Base-by-base conservation (phyloP, 495 filamentous ascomycete species). In the Viridothelium virens region DNA sequence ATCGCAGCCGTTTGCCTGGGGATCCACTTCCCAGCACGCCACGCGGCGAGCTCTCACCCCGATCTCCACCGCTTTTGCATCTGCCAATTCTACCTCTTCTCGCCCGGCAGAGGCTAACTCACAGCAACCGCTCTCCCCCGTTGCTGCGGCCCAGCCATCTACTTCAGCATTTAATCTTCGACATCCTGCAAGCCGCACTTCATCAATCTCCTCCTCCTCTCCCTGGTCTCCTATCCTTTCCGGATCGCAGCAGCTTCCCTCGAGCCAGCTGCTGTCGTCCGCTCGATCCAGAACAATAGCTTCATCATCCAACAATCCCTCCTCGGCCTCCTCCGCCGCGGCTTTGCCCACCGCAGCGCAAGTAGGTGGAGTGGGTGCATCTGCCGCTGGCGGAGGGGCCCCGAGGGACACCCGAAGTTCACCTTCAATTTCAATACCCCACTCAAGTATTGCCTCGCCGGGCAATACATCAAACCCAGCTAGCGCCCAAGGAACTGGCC, bases 1-100 rank as follows among this genome's bases (percentile, higher is more conserved):
- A 73, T 71, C 79, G 74, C 81, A 85, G 78, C 83, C 83, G 77
- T 81, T 83, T 76, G 79, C 81, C 72, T 88, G 85, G 86, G 84
- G 82, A 76, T 76, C 79, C 68, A 78, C 83, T 18, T 79, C 83
- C 72, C 83, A 85, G 76, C 81, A 83, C 70, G 77, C 75, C 73
- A 64, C 73, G 50, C 78, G 84, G 72, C 82, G 84, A 77, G 83
- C 82, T 72, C 80, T 88, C 72, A 82, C 86, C 70, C 85, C 86
- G 70, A 80, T 88, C 72, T 81, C 83, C 70, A 86, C 85, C 68
- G 84, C 77, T 62, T 74, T 81, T 47, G 46, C 59, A 3, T 65
- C 44, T 36, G 34, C 61, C 72, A 76, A 80, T 69, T 74, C 77
- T 73, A 72, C 70, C 74, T 76, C 76, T 75, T 67, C 70, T 62